phyloP scores from a whole-genome alignment of 23 red algal genomes.

The Gracilaria domingensis region DNA sequence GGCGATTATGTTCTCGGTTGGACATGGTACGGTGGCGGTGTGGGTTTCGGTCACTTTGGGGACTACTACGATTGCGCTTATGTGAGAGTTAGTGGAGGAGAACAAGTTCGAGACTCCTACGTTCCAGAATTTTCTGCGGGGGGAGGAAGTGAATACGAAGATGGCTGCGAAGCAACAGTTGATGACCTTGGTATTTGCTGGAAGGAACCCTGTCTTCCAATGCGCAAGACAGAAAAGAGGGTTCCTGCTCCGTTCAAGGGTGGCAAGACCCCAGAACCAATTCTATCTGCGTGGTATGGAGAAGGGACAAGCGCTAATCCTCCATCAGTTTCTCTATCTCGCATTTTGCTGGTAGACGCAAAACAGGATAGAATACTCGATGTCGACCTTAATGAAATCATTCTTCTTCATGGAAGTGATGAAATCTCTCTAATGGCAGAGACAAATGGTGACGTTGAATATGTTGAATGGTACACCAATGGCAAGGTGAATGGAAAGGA shows the following conservation, averaged over 20 bases:
- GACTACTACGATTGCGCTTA: constrained; percentile 73
- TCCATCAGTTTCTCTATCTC: constrained; percentile 1
- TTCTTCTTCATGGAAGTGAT: constrained; percentile 23
- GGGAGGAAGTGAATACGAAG: constrained; percentile 33
- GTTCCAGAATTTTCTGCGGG: constrained; percentile 21
- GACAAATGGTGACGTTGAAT: constrained; percentile 42
- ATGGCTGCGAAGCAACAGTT: constrained; percentile 56
- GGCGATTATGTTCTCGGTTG: constrained; percentile 74
- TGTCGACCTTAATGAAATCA: constrained; percentile 29
- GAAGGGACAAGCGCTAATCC: neutral
- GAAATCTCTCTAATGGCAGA: constrained; percentile 43
- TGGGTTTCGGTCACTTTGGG: constrained; percentile 47
- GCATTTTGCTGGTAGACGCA: constrained; percentile 33
- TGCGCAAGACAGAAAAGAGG: constrained; percentile 38
- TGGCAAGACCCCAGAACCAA: constrained; percentile 32
- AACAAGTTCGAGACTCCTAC: constrained; percentile 31
- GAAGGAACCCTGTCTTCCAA: constrained; percentile 39
- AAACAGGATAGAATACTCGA: constrained; percentile 26
- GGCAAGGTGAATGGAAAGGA: constrained; percentile 52
- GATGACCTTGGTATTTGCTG: constrained; percentile 47
- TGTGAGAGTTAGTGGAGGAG: constrained; percentile 47
- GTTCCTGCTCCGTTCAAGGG: constrained; percentile 43
- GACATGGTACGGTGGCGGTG: constrained; percentile 70
- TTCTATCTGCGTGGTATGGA: constrained; percentile 36
- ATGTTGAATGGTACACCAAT: constrained; percentile 51